These are phyloP conservation scores for Phytophthora tentaculata DNA, from an alignment of 352 stramenopile genomes.

Conservation along the genomic window DNA sequence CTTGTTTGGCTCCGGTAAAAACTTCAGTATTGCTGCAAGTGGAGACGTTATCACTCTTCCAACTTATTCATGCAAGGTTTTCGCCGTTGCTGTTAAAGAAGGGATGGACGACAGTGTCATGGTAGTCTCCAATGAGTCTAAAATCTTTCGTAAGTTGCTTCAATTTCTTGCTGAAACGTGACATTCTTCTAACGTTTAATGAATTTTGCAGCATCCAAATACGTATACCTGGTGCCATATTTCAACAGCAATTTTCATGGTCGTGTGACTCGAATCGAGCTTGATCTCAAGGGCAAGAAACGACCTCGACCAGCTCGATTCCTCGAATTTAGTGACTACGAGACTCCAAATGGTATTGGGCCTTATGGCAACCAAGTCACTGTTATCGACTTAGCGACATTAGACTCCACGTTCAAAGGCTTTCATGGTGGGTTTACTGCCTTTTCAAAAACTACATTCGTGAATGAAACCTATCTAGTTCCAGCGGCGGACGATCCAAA, in stretches of 20 bases:
- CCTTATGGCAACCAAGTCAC: conserved; percentile 66
- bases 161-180: neutral
- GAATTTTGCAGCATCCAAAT: conserved; percentile 62
- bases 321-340: conserved; percentile 83
- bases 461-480: conserved; percentile 73
- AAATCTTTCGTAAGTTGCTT: conserved; percentile 61
- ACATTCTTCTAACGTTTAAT: conserved; percentile 5
- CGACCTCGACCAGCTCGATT: conserved; percentile 72
- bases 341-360: conserved; percentile 65
- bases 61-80: conserved; percentile 64
- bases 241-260: conserved; percentile 80
- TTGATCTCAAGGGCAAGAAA: conserved; percentile 82
- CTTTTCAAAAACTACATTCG: conserved; percentile 50
- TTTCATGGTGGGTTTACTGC: conserved; percentile 73
- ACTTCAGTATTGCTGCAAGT: conserved; percentile 38
- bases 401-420: conserved; percentile 54
- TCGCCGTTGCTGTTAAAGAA: conserved; percentile 66
- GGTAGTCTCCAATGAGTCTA: conserved; percentile 55
- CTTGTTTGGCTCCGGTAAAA: conserved; percentile 37
- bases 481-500: conserved; percentile 54
- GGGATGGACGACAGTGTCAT: conserved; percentile 61
- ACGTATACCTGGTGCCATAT: conserved; percentile 70
- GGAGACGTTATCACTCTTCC: conserved; percentile 62
- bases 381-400: conserved; percentile 62
- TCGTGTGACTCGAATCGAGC: conserved; percentile 61